Conservation (phyloP, 139 green algal genomes). For the Zygnema cylindricum region DNA sequence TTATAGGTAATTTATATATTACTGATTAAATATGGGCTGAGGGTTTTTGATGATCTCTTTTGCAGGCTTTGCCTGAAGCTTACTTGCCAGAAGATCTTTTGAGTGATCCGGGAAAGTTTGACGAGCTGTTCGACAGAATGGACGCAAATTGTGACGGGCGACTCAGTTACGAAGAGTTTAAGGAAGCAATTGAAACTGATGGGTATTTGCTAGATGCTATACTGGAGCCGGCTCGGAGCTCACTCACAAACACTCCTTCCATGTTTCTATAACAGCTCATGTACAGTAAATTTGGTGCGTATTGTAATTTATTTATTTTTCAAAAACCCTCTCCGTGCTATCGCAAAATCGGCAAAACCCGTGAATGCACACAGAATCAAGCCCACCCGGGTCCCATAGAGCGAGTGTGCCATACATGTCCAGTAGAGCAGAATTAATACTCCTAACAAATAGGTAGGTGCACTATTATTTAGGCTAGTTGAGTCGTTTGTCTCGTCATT, state of each 20-base stretch:
- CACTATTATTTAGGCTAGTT: too few species aligned
- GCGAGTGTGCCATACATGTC: too few species aligned
- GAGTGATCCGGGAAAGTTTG: constrained; percentile 34
- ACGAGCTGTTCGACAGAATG: constrained; percentile 54
- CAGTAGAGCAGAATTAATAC: too few species aligned
- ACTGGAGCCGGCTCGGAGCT: constrained; percentile 27
- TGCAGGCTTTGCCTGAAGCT: constrained; percentile 43
- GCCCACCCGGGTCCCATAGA: too few species aligned
- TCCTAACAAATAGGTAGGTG: too few species aligned
- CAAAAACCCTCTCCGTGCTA: too few species aligned
- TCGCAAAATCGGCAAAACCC: too few species aligned
- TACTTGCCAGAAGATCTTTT: constrained; percentile 33
- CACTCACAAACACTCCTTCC: not conserved
- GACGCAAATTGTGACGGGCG: constrained; percentile 48
- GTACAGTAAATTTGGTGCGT: not conserved
- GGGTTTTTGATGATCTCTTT: too few species aligned
- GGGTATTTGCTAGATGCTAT: constrained; percentile 42
- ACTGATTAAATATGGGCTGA: too few species aligned
- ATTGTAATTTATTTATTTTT: not conserved
- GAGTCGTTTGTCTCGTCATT: too few species aligned
- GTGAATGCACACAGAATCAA: too few species aligned
- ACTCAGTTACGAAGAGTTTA: constrained; percentile 52
- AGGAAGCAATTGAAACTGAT: constrained; percentile 27
- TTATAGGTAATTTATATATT: too few species aligned
- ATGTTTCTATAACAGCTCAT: not conserved